Conservation (phyloP, 306 rosid species). For the Cicer arietinum region DNA sequence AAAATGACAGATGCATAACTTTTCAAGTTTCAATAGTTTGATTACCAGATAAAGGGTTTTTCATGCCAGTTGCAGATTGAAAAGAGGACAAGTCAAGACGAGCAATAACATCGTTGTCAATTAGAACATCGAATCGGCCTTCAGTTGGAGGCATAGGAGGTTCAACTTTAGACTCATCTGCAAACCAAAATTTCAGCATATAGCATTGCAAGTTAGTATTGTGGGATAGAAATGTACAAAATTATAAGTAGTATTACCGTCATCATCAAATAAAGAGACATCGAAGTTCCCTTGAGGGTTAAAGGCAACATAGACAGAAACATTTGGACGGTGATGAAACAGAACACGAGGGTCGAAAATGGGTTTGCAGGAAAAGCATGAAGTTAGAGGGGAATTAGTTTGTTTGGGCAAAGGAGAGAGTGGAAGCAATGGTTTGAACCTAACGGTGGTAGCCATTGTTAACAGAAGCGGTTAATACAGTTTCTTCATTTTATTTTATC, state of each 20-base stretch:
- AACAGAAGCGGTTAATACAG: constrained; percentile 45
- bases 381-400: constrained; percentile 34
- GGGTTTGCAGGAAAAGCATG: constrained; percentile 52
- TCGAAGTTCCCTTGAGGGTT: constrained; percentile 89
- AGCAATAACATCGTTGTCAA: constrained; percentile 63
- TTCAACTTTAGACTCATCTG: constrained; percentile 61
- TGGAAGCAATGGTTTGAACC: constrained; percentile 63
- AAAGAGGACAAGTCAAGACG: constrained; percentile 80
- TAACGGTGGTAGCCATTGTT: constrained; percentile 59
- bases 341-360: constrained; percentile 31
- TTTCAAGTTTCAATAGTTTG: background rate
- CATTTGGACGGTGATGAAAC: constrained; percentile 45
- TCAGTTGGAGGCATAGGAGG: constrained; percentile 91
- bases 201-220: too few species aligned
- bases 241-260: constrained; percentile 53
- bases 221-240: background rate
- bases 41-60: constrained; percentile 71
- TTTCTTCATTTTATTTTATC: constrained; percentile 48
- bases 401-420: constrained; percentile 59
- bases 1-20: too few species aligned
- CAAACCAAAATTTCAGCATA: background rate
- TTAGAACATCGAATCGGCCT: constrained; percentile 72
- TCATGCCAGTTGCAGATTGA: constrained; percentile 77
- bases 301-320: constrained; percentile 77
- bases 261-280: constrained; percentile 68